Percentiles rank a stretch among this genome's conserved stretches.
phyloP scores from a whole-genome alignment of 2,329 filamentous ascomycete species.

The Sporothrix inflata region DNA sequence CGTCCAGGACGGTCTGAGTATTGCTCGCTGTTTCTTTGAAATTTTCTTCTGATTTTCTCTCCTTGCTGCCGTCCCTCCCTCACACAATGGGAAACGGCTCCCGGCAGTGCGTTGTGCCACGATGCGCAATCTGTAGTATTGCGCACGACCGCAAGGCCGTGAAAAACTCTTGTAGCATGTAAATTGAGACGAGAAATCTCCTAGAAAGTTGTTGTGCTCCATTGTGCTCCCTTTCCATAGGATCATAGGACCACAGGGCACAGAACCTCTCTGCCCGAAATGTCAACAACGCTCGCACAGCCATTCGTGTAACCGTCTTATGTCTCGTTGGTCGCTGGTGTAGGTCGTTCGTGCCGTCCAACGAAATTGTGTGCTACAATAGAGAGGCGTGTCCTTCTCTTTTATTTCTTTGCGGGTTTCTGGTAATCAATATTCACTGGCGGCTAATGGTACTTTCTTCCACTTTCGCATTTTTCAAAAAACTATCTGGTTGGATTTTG shows the following conservation, averaged over 20 bases:
- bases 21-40: constrained; percentile 7
- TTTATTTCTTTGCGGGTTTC: not conserved
- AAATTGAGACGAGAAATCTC: not conserved
- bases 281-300: not conserved
- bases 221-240: not conserved
- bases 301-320: not conserved
- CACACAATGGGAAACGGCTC: not conserved
- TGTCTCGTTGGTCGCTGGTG: not conserved
- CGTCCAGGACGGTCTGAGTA: not conserved
- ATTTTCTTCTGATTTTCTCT: not conserved
- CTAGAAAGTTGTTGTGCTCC: no score
- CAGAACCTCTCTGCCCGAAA: not conserved
- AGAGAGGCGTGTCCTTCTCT: not conserved
- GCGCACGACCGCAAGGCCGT: not conserved
- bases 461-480: no score
- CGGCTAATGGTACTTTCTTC: no score
- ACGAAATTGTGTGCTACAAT: not conserved
- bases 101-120: not conserved
- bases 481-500: no score
- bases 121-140: not conserved
- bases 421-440: no score
- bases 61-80: not conserved
- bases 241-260: not conserved
- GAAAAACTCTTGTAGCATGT: constrained; percentile 16
- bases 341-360: not conserved